Evolutionary conservation across 108 stramenopile species (phyloP).

Genomic region (Cyclostephanos tholiformis): DNA sequence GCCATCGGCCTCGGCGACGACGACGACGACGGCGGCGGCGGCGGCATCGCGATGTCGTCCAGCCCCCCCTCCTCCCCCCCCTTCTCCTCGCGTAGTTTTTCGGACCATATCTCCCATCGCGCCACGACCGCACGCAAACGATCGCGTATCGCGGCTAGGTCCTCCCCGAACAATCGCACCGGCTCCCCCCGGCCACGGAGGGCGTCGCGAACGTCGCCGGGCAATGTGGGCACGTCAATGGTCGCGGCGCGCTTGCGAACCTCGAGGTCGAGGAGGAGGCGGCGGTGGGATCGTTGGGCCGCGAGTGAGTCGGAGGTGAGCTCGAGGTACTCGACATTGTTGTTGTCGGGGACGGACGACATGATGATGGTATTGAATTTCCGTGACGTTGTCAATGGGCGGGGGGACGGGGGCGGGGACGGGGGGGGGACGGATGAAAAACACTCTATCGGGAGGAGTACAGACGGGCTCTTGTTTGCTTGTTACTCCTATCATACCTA

Average conservation of each 20-base stretch:
- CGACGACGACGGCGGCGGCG: not conserved
- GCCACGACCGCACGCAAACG: slow-evolving; percentile 80
- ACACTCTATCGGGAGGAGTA: too few species aligned
- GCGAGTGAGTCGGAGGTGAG: slow-evolving; percentile 67
- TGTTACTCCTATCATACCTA: too few species aligned
- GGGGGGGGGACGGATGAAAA: too few species aligned
- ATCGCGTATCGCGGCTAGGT: slow-evolving; percentile 83
- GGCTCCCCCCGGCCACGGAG: slow-evolving; percentile 77
- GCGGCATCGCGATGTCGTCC: slow-evolving; percentile 6
- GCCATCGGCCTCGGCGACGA: too few species aligned
- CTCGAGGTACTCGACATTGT: slow-evolving; percentile 45
- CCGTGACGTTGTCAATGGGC: too few species aligned
- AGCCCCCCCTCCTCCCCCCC: slow-evolving; percentile 20
- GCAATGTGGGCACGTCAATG: slow-evolving; percentile 86
- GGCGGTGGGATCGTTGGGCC: slow-evolving; percentile 61
- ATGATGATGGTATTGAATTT: not conserved
- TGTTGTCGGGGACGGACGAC: slow-evolving; percentile 17
- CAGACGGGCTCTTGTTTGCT: too few species aligned
- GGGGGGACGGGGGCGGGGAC: too few species aligned
- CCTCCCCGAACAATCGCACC: slow-evolving; percentile 90
- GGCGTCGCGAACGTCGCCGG: slow-evolving; percentile 67
- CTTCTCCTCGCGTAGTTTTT: slow-evolving; percentile 28
- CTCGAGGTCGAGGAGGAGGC: slow-evolving; percentile 73
- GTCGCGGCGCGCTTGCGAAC: slow-evolving; percentile 77
- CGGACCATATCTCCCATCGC: slow-evolving; percentile 55